These are phyloP conservation scores for Kuraishia borneana DNA, from an alignment of 805 yeast species.

Conservation along the genomic window DNA sequence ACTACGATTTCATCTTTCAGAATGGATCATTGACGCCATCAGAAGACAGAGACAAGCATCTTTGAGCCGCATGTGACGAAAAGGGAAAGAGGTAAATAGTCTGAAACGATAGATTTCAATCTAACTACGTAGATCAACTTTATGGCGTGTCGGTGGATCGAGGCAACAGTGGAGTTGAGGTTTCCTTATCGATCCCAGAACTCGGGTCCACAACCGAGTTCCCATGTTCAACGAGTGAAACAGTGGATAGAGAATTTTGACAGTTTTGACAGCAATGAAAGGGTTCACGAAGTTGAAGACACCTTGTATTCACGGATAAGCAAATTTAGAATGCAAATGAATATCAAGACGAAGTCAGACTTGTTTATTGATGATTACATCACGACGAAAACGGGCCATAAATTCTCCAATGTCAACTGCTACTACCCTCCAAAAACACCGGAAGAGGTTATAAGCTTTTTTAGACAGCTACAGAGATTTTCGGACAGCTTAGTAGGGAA, in stretches of 20 bases:
- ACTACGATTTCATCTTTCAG: slow-evolving; percentile 5
- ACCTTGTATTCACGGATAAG: not conserved
- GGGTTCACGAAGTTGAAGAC: not conserved
- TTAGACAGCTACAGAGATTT: not conserved
- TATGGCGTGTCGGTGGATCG: too few species aligned
- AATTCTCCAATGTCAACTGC: slow-evolving; percentile 1
- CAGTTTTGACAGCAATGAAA: too few species aligned
- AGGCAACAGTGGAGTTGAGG: too few species aligned
- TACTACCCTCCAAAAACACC: slow-evolving; percentile 1
- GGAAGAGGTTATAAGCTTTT: not conserved
- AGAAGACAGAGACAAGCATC: not conserved
- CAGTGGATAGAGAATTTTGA: too few species aligned
- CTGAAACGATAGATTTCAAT: too few species aligned
- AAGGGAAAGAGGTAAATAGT: too few species aligned
- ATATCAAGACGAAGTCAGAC: slow-evolving; percentile 1
- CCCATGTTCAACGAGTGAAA: too few species aligned
- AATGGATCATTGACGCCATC: not conserved
- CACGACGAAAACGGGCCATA: not conserved
- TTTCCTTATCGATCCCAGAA: too few species aligned
- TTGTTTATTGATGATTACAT: slow-evolving; percentile 1
- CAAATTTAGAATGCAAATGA: slow-evolving; percentile 1
- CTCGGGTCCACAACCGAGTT: too few species aligned
- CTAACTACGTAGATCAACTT: too few species aligned
- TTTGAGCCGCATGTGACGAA: too few species aligned
- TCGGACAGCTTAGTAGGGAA: not conserved